Evolutionary conservation across 805 yeast species (phyloP).

Genomic region (Candida nanaspora): DNA sequence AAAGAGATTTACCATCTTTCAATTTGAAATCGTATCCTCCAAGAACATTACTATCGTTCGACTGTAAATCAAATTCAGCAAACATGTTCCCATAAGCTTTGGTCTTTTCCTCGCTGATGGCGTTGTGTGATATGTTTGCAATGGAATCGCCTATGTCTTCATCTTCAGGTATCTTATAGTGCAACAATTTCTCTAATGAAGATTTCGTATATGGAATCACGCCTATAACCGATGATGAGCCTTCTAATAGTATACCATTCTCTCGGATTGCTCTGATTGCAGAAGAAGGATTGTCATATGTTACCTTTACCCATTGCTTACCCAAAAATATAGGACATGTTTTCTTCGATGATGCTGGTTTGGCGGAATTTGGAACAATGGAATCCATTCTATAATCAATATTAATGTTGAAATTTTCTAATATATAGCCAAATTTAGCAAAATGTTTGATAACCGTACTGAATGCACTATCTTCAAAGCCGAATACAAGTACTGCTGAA

Average conservation of each 20-base stretch:
- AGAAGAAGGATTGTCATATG: conserved; percentile 66
- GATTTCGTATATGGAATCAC: conserved; percentile 62
- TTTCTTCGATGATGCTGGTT: conserved; percentile 10
- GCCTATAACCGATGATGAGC: conserved; percentile 41
- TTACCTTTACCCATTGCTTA: conserved; percentile 83
- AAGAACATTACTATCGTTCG: conserved; percentile 4
- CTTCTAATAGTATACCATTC: conserved; percentile 67
- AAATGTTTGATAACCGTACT: conserved; percentile 64
- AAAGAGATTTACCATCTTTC: conserved; percentile 36
- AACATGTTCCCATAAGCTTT: conserved; percentile 9
- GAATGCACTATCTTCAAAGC: conserved; percentile 76
- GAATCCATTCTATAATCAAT: neutral
- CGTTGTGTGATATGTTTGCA: conserved; percentile 8
- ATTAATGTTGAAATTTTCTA: conserved; percentile 57
- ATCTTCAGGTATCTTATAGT: conserved; percentile 31
- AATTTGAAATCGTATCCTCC: conserved; percentile 21
- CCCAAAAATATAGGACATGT: conserved; percentile 73
- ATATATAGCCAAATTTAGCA: conserved; percentile 67
- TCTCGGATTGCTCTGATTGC: conserved; percentile 83
- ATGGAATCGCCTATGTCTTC: conserved; percentile 43
- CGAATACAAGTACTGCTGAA: conserved; percentile 76
- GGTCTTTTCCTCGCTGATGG: conserved; percentile 6
- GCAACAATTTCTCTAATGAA: conserved; percentile 52
- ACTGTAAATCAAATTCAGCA: conserved; percentile 4
- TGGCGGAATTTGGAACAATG: neutral